Conservation (phyloP, 768 basidiomycete species). For the Tremella fuciformis region DNA sequence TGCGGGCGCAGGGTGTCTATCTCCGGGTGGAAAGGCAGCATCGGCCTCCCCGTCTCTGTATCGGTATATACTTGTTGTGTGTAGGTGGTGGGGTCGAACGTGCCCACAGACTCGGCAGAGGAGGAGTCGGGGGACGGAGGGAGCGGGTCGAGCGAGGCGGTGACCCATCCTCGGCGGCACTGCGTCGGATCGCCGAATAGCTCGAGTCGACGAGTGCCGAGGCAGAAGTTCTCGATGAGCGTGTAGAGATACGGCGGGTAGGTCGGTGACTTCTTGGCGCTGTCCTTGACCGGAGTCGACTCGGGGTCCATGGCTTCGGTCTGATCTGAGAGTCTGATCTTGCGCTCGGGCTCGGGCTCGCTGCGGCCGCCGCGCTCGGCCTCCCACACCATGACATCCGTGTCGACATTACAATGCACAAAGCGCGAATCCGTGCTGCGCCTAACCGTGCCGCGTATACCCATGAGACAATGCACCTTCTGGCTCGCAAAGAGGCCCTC, state of each 20-base stretch:
- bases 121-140: neutral
- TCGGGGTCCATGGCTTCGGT: too few species aligned
- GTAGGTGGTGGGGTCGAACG: constrained; percentile 4
- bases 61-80: neutral
- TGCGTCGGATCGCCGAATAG: constrained; percentile 70
- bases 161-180: constrained; percentile 76
- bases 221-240: constrained; percentile 95
- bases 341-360: neutral
- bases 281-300: too few species aligned
- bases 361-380: constrained; percentile 51
- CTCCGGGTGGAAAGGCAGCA: neutral
- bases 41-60: neutral
- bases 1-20: neutral
- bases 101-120: neutral
- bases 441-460: constrained; percentile 92
- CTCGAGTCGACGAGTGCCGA: constrained; percentile 85
- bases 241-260: constrained; percentile 90
- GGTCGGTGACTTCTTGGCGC: constrained; percentile 59
- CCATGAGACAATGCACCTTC: constrained; percentile 95
- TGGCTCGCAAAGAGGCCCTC: constrained; percentile 68
- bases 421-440: constrained; percentile 93
- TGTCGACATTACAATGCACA: constrained; percentile 96
- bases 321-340: too few species aligned
- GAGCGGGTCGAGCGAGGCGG: constrained; percentile 15
- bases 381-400: constrained; percentile 54